Percentiles rank a stretch among this genome's conserved stretches.
Conservation (phyloP, 108 stramenopile species). For the Stephanodiscus triporus region DNA sequence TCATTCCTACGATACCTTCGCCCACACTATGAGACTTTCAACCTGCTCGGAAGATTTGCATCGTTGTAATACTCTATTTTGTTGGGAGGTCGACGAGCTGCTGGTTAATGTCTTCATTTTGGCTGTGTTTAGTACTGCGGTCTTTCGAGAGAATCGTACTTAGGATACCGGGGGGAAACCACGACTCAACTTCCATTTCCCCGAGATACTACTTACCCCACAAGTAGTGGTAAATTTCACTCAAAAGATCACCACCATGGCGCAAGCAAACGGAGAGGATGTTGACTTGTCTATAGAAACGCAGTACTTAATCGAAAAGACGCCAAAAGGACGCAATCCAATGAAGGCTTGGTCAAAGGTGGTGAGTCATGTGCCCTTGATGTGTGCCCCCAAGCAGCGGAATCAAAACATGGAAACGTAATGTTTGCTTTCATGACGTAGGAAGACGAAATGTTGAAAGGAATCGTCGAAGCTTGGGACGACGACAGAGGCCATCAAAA, state of each 20-base stretch:
- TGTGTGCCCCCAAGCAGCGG: not conserved
- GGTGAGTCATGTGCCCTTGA: not conserved
- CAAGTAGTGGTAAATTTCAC: not conserved
- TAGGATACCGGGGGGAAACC: no score
- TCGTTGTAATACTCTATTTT: no score
- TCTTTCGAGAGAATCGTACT: no score
- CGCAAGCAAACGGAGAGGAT: not conserved
- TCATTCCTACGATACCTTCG: no score
- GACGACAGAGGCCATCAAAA: not conserved
- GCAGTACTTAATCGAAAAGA: not conserved
- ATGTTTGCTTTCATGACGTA: not conserved
- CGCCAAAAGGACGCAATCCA: conserved; percentile 3
- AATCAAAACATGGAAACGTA: not conserved
- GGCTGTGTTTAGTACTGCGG: no score
- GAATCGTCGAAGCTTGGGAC: not conserved
- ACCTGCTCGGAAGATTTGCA: no score
- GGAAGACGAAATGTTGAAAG: conserved; percentile 12
- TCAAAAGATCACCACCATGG: not conserved
- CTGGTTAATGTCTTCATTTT: no score
- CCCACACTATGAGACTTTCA: no score
- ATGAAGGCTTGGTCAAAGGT: not conserved
- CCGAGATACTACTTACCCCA: not conserved
- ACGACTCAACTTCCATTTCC: not conserved
- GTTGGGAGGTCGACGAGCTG: no score
- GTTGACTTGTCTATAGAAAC: not conserved